Conservation (phyloP, 1,284 basidiomycete species). For the Neonothopanus nambi region DNA sequence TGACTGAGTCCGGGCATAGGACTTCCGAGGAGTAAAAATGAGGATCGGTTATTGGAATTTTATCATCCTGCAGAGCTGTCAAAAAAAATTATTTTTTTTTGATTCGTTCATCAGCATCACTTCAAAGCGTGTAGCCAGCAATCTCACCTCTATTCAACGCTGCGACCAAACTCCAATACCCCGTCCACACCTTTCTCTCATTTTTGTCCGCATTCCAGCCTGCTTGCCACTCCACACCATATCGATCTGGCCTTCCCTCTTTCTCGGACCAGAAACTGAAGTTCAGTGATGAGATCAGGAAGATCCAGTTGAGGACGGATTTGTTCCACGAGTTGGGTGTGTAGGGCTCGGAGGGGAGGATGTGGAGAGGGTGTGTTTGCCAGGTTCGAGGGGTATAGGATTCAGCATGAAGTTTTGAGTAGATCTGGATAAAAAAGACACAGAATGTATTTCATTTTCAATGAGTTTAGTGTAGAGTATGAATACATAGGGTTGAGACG, state of each 20-base stretch:
- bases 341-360: constrained; percentile 65
- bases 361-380: constrained; percentile 75
- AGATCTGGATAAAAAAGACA: constrained; percentile 48
- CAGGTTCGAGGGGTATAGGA: constrained; percentile 76
- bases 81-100: too few relatives aligned
- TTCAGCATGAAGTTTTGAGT: constrained; percentile 53
- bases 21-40: constrained; percentile 68
- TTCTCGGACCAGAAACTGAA: constrained; percentile 85
- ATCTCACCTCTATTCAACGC: constrained; percentile 70
- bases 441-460: constrained; percentile 7
- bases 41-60: constrained; percentile 75
- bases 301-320: constrained; percentile 76
- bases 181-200: constrained; percentile 56
- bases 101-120: neutral
- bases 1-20: constrained; percentile 63
- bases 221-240: constrained; percentile 73
- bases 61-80: constrained; percentile 55
- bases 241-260: constrained; percentile 56
- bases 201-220: constrained; percentile 54
- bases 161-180: constrained; percentile 83
- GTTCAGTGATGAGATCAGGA: constrained; percentile 79
- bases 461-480: neutral
- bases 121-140: constrained; percentile 3
- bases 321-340: constrained; percentile 53
- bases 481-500: neutral